Conservation (phyloP, 768 basidiomycete genomes). For the Serendipita sp. region DNA sequence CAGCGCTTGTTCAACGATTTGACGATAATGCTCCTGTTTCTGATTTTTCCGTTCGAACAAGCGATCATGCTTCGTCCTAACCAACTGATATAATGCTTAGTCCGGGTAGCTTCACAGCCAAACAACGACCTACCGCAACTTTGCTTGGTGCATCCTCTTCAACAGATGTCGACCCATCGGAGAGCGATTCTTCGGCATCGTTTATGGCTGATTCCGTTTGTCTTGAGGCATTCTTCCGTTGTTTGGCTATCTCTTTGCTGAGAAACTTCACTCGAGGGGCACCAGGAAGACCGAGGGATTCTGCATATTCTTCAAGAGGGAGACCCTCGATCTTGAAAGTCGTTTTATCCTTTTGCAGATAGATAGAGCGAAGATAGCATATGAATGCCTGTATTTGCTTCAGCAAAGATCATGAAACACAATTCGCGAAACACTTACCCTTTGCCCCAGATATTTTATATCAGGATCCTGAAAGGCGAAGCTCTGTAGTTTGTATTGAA, state of each 20-base stretch:
- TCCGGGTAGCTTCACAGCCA: not conserved
- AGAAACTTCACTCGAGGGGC: slow-evolving; percentile 91
- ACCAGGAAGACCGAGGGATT: slow-evolving; percentile 82
- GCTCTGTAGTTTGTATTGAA: slow-evolving; percentile 79
- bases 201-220: slow-evolving; percentile 23
- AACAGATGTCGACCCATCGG: slow-evolving; percentile 11
- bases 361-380: slow-evolving; percentile 82
- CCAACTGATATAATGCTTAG: slow-evolving; percentile 17
- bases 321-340: slow-evolving; percentile 78
- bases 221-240: slow-evolving; percentile 58
- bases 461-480: slow-evolving; percentile 91
- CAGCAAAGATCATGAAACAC: not conserved
- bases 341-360: slow-evolving; percentile 86
- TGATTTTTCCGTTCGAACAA: slow-evolving; percentile 98
- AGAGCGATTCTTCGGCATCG: slow-evolving; percentile 20
- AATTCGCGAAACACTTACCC: slow-evolving; percentile 34
- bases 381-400: slow-evolving; percentile 59
- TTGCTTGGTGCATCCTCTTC: slow-evolving; percentile 7
- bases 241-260: slow-evolving; percentile 46
- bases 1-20: slow-evolving; percentile 56
- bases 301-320: slow-evolving; percentile 71
- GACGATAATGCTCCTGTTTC: slow-evolving; percentile 75
- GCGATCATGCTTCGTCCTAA: slow-evolving; percentile 88
- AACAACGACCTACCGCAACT: not conserved
- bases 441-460: slow-evolving; percentile 90